A percentile compares a stretch with the other conserved stretches of the same genome.
Conservation (phyloP, 306 rosid species). For the Cicer arietinum region DNA sequence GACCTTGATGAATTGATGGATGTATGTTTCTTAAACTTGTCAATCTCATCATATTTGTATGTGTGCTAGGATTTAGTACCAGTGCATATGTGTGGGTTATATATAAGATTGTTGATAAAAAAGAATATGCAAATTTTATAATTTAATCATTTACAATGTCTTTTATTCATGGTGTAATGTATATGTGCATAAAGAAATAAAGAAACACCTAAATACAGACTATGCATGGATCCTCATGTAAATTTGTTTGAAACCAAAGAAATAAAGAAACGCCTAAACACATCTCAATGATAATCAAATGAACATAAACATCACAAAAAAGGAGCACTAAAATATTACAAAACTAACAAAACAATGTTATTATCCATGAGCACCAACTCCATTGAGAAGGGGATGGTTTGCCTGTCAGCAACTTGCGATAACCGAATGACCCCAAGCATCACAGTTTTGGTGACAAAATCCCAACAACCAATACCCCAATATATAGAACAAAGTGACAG, state of each 20-base stretch:
- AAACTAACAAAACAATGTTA: background rate
- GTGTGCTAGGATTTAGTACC: background rate
- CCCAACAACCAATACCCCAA: too few species aligned
- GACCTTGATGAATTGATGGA: constrained; percentile 97
- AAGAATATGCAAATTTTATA: background rate
- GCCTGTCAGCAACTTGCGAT: too few species aligned
- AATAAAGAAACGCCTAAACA: background rate
- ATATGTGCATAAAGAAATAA: background rate
- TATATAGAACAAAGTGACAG: too few species aligned
- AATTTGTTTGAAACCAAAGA: background rate
- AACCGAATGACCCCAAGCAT: too few species aligned
- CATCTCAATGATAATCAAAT: background rate
- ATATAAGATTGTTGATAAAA: background rate
- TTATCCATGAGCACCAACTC: background rate
- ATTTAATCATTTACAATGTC: background rate
- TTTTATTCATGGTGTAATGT: background rate
- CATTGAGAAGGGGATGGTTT: background rate
- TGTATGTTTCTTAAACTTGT: constrained; percentile 58
- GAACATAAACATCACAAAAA: background rate
- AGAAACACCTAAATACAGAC: background rate
- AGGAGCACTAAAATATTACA: background rate
- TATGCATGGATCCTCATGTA: background rate
- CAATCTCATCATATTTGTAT: constrained; percentile 32
- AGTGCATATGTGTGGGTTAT: background rate
- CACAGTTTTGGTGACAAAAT: too few species aligned